Evolutionary conservation across 352 stramenopile species (phyloP).

Genomic region (Thalassiosira mediterranea): DNA sequence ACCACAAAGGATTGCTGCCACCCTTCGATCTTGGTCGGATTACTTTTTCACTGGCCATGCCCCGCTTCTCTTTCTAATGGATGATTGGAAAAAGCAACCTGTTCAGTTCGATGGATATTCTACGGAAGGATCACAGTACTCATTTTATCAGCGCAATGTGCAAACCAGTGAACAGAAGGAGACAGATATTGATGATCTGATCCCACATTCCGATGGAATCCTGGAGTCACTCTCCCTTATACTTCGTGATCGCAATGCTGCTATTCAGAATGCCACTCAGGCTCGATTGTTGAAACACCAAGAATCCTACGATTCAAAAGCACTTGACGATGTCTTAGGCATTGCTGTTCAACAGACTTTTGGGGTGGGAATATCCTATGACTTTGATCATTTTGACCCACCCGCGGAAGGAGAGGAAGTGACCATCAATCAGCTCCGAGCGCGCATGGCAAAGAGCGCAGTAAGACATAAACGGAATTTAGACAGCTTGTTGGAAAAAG

Average conservation of each 20-base stretch:
- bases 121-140: conserved; percentile 43
- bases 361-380: conserved; percentile 72
- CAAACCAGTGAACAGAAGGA: conserved; percentile 9
- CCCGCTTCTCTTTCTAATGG: conserved; percentile 42
- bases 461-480: conserved; percentile 59
- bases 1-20: conserved; percentile 43
- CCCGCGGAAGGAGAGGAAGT: conserved; percentile 41
- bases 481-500: conserved; percentile 18
- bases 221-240: conserved; percentile 50
- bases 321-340: conserved; percentile 74
- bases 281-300: conserved; percentile 58
- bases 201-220: conserved; percentile 35
- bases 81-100: conserved; percentile 37
- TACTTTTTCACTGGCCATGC: conserved; percentile 53
- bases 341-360: conserved; percentile 74
- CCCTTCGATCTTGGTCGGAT: conserved; percentile 25
- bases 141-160: conserved; percentile 1
- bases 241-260: conserved; percentile 48
- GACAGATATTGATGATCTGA: conserved; percentile 13
- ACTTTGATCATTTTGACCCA: conserved; percentile 66
- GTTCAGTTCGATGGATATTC: conserved; percentile 40
- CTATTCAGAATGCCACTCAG: conserved; percentile 58
- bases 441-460: conserved; percentile 75
- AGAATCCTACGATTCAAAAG: conserved; percentile 59
- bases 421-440: conserved; percentile 64